Conservation (phyloP, 1,284 basidiomycete species). For the Stygiomarasmius scandens region DNA sequence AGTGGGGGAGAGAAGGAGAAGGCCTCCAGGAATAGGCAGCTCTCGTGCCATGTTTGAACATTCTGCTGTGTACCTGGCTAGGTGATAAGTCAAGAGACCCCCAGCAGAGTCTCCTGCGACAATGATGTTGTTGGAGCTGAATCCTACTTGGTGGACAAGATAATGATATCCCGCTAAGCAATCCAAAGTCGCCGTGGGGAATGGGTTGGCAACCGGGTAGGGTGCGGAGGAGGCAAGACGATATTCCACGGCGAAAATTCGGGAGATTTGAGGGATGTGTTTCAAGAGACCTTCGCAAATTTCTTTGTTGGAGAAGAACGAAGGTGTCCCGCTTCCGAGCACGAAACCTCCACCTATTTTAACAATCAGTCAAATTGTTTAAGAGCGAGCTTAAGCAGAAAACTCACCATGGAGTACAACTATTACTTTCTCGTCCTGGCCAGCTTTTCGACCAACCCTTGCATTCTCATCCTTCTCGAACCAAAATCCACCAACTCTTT, state of each 20-base stretch:
- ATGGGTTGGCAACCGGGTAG: conserved; percentile 33
- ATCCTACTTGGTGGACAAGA: conserved; percentile 45
- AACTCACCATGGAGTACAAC: conserved; percentile 34
- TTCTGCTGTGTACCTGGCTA: conserved; percentile 42
- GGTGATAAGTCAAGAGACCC: conserved; percentile 55
- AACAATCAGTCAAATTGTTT: background rate
- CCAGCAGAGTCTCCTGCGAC: conserved; percentile 66
- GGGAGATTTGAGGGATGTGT: conserved; percentile 23
- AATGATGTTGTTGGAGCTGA: conserved; percentile 52
- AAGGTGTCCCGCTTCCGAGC: conserved; percentile 29
- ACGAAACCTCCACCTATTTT: conserved; percentile 25
- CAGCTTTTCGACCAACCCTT: conserved; percentile 21
- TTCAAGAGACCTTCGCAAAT: conserved; percentile 30
- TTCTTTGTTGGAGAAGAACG: conserved; percentile 22
- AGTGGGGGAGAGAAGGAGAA: conserved; percentile 51
- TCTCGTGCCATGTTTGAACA: background rate
- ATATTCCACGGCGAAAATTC: conserved; percentile 48
- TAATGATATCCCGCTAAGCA: conserved; percentile 54
- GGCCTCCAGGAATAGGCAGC: conserved; percentile 32
- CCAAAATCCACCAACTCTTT: conserved; percentile 42
- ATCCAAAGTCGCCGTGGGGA: conserved; percentile 59
- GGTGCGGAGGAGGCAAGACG: conserved; percentile 35
- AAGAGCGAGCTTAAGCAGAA: background rate
- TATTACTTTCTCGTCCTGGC: conserved; percentile 36
- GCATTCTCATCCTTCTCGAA: conserved; percentile 22